A percentile compares a stretch with the other conserved stretches of the same genome.
phyloP scores from a whole-genome alignment of 805 yeast species.

The Grigorovia jiainica region DNA sequence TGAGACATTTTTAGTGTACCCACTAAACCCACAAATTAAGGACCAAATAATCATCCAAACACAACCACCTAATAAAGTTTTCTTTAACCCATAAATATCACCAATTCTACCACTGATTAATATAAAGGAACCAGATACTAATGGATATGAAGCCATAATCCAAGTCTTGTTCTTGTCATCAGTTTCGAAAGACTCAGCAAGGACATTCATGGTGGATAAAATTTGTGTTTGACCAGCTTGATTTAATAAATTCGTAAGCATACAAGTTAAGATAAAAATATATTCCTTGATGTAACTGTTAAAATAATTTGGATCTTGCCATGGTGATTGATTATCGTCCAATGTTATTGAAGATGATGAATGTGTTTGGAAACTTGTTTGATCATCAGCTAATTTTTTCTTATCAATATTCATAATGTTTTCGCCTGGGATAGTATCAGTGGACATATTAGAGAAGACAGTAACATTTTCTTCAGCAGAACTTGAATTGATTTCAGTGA shows the following conservation, averaged over 20 bases:
- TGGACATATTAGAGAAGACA: not conserved
- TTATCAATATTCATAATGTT: not conserved
- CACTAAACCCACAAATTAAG: slow-evolving; percentile 48
- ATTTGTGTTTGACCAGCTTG: slow-evolving; percentile 35
- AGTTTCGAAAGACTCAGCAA: slow-evolving; percentile 28
- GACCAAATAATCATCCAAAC: slow-evolving; percentile 48
- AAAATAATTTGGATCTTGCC: slow-evolving; percentile 17
- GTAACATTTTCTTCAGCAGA: not conserved
- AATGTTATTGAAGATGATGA: not conserved
- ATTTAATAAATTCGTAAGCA: slow-evolving; percentile 32
- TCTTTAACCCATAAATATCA: slow-evolving; percentile 57
- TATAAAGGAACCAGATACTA: slow-evolving; percentile 66
- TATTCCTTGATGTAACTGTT: slow-evolving; percentile 15
- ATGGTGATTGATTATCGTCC: slow-evolving; percentile 4
- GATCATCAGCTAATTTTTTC: not conserved
- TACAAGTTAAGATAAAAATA: slow-evolving; percentile 22
- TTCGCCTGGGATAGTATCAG: not conserved
- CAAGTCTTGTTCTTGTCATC: slow-evolving; percentile 36
- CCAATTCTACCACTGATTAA: slow-evolving; percentile 62
- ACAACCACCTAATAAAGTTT: slow-evolving; percentile 45
- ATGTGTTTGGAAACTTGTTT: not conserved
- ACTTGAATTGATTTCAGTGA: not conserved
- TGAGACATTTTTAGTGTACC: slow-evolving; percentile 38
- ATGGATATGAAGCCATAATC: slow-evolving; percentile 63
- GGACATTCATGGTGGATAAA: slow-evolving; percentile 29